Percentiles rank a stretch among this genome's conserved stretches.
phyloP scores from a whole-genome alignment of 257 asterid genomes.

The Misopates orontium region DNA sequence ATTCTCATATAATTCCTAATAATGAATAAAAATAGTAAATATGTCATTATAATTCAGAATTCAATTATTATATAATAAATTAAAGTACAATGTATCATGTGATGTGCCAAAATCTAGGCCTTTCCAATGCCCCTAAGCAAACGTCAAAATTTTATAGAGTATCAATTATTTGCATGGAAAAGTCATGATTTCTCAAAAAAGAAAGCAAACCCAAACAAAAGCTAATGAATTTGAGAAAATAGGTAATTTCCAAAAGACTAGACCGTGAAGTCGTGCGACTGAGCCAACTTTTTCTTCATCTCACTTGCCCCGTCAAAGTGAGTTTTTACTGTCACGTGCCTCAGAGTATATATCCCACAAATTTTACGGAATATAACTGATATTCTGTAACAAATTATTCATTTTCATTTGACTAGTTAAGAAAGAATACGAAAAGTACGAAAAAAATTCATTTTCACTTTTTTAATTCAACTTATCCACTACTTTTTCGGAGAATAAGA shows the following conservation, averaged over 20 bases:
- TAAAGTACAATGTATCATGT: too few relatives aligned
- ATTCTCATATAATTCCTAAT: too few relatives aligned
- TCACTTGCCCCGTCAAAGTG: constrained; percentile 1
- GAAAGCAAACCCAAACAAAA: not conserved
- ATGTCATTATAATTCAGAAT: too few relatives aligned
- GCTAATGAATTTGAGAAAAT: not conserved
- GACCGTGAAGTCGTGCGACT: constrained; percentile 29
- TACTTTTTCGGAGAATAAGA: constrained; percentile 6
- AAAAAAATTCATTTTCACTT: not conserved
- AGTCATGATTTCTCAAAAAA: constrained; percentile 13
- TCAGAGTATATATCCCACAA: not conserved
- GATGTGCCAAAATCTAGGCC: constrained; percentile 1
- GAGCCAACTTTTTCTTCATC: not conserved
- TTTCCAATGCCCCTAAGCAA: constrained; percentile 17
- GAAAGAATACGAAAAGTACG: not conserved
- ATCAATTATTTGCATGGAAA: constrained; percentile 27
- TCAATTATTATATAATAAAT: too few relatives aligned
- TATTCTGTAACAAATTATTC: constrained; percentile 1
- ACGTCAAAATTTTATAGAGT: constrained; percentile 26
- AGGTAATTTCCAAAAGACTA: not conserved
- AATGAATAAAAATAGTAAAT: too few relatives aligned
- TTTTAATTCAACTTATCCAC: constrained; percentile 14
- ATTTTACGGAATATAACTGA: constrained; percentile 6
- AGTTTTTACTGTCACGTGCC: constrained; percentile 11
- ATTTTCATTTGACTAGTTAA: not conserved